Evolutionary conservation across 1,139 yeast genomes (phyloP).

Genomic region (Pichia sp.): DNA sequence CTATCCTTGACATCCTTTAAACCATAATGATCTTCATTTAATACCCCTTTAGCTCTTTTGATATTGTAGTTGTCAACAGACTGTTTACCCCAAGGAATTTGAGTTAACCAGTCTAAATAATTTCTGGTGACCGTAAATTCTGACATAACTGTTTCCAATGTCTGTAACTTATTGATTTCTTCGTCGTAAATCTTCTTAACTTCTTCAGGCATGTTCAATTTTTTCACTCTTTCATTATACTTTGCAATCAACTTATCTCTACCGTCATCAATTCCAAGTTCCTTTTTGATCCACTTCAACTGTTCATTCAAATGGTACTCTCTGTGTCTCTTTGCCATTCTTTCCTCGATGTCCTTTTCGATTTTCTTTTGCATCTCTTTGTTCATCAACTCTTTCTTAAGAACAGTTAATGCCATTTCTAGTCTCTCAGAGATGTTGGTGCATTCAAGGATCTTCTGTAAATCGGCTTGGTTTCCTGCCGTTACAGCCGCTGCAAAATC

Average conservation of each 20-base stretch:
- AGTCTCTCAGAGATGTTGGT: slow-evolving; percentile 71
- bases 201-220: slow-evolving; percentile 71
- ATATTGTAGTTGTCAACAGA: slow-evolving; percentile 80
- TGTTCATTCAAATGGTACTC: slow-evolving; percentile 66
- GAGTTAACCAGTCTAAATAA: slow-evolving; percentile 90
- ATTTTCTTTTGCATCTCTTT: slow-evolving; percentile 64
- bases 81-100: slow-evolving; percentile 89
- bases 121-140: slow-evolving; percentile 86
- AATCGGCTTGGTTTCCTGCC: slow-evolving; percentile 60
- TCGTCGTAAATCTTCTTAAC: slow-evolving; percentile 83
- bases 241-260: slow-evolving; percentile 75
- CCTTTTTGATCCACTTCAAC: slow-evolving; percentile 74
- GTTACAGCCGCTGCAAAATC: slow-evolving; percentile 77
- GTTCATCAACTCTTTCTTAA: slow-evolving; percentile 75
- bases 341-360: slow-evolving; percentile 60
- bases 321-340: slow-evolving; percentile 63
- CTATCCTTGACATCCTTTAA: slow-evolving; percentile 77
- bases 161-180: slow-evolving; percentile 72
- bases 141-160: slow-evolving; percentile 67
- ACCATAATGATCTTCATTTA: slow-evolving; percentile 81
- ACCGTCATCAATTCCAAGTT: slow-evolving; percentile 84
- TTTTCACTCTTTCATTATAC: slow-evolving; percentile 72
- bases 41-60: slow-evolving; percentile 60
- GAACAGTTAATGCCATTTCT: slow-evolving; percentile 67
- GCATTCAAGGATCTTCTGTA: slow-evolving; percentile 69